phyloP scores from a whole-genome alignment of 495 filamentous ascomycete genomes.

The Choiromyces venosus region DNA sequence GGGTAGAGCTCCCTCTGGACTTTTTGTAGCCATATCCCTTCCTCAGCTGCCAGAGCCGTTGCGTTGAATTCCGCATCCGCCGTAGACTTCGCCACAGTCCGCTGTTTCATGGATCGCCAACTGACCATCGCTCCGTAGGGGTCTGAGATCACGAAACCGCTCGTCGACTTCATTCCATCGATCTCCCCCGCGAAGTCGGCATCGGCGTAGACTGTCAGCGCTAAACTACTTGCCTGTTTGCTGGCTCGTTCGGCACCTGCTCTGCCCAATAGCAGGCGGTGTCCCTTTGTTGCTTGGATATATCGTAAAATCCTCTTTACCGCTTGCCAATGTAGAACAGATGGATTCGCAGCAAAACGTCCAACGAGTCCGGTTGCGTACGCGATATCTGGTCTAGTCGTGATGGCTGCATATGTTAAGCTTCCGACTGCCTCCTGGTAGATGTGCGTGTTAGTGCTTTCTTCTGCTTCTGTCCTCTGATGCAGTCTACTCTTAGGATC shows the following conservation, averaged over 20 bases:
- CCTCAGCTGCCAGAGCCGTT: background rate
- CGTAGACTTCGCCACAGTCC: background rate
- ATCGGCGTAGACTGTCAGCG: conserved; percentile 6
- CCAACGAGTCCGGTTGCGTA: conserved; percentile 4
- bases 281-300: background rate
- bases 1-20: background rate
- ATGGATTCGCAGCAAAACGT: conserved; percentile 6
- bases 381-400: conserved; percentile 2
- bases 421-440: too few species aligned
- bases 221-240: background rate
- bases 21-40: background rate
- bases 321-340: background rate
- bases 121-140: background rate
- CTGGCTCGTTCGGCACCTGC: too few species aligned
- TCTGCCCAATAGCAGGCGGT: background rate
- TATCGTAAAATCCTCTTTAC: conserved; percentile 5
- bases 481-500: too few species aligned
- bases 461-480: too few species aligned
- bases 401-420: conserved; percentile 2
- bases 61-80: conserved; percentile 11
- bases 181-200: conserved; percentile 2
- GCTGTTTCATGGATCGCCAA: conserved; percentile 11
- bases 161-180: background rate
- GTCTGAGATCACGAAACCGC: background rate
- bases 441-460: too few species aligned